Evolutionary conservation across 2,329 filamentous ascomycete species (phyloP).

Genomic region (Pleomassaria siparia): DNA sequence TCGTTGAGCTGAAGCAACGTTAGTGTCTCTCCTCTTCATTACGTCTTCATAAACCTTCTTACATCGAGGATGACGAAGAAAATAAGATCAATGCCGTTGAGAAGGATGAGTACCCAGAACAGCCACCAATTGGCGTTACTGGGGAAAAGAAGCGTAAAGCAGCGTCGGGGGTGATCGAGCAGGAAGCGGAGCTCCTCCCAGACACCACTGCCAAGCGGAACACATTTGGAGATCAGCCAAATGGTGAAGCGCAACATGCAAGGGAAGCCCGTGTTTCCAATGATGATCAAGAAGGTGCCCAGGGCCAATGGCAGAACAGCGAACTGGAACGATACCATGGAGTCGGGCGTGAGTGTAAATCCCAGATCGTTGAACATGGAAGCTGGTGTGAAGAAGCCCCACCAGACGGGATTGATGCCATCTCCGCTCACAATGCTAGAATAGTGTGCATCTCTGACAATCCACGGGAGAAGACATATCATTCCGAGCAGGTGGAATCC

Average conservation of each 20-base stretch:
- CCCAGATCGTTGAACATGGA: slow-evolving; percentile 96
- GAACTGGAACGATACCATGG: slow-evolving; percentile 84
- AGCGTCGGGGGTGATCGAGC: slow-evolving; percentile 90
- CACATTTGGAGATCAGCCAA: slow-evolving; percentile 72
- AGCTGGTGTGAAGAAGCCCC: slow-evolving; percentile 84
- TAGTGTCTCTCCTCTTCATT: slow-evolving; percentile 2
- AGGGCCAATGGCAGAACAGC: slow-evolving; percentile 75
- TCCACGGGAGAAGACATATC: slow-evolving; percentile 77
- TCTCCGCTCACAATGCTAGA: slow-evolving; percentile 59
- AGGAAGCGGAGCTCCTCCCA: slow-evolving; percentile 92
- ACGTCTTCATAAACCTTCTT: slow-evolving; percentile 41
- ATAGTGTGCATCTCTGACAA: slow-evolving; percentile 65
- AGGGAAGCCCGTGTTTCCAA: slow-evolving; percentile 94
- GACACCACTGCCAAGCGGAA: slow-evolving; percentile 66
- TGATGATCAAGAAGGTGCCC: slow-evolving; percentile 83
- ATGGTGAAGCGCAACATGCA: slow-evolving; percentile 93
- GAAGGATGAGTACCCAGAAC: slow-evolving; percentile 76
- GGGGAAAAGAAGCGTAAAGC: slow-evolving; percentile 93
- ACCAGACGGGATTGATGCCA: slow-evolving; percentile 75
- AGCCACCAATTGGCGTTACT: slow-evolving; percentile 93
- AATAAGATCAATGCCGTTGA: slow-evolving; percentile 84
- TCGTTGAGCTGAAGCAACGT: slow-evolving; percentile 64
- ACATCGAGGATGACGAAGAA: slow-evolving; percentile 93
- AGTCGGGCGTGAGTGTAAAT: slow-evolving; percentile 87
- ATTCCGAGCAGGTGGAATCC: slow-evolving; percentile 79